Evolutionary conservation across 257 asterid genomes (phyloP).

Genomic region (Schizonepeta tenuifolia): DNA sequence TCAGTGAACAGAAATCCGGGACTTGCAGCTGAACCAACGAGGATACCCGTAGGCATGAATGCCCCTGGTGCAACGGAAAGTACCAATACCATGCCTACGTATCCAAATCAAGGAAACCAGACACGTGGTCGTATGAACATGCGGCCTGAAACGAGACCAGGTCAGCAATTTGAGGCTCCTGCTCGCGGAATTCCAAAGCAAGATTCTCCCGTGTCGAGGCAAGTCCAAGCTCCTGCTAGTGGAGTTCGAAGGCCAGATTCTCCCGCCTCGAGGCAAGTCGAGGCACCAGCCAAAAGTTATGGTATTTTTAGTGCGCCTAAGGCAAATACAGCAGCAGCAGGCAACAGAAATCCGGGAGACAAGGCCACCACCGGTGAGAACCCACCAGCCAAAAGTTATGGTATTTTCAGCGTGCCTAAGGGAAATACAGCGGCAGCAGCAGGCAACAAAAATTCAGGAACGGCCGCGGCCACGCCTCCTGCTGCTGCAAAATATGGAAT

Average conservation of each 20-base stretch:
- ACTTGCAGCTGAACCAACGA: conserved; percentile 17
- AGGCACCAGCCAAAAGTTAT: conserved; percentile 48
- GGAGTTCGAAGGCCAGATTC: conserved; percentile 39
- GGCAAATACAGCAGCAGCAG: conserved; percentile 21
- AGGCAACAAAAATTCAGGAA: conserved; percentile 19
- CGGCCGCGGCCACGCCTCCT: conserved; percentile 18
- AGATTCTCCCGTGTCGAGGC: conserved; percentile 34
- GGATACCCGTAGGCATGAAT: conserved; percentile 29
- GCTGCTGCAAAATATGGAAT: conserved; percentile 39
- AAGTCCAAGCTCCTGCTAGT: conserved; percentile 31
- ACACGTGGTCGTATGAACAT: conserved; percentile 33
- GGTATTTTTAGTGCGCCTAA: conserved; percentile 51
- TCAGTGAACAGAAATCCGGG: background rate
- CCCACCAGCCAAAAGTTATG: conserved; percentile 52
- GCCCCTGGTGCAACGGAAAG: conserved; percentile 37
- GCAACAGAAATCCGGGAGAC: background rate
- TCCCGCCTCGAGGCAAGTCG: conserved; percentile 28
- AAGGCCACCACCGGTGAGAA: conserved; percentile 28
- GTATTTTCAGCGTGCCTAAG: conserved; percentile 45
- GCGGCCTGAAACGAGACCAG: conserved; percentile 34
- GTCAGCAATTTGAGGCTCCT: conserved; percentile 33
- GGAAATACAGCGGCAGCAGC: conserved; percentile 20
- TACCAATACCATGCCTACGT: conserved; percentile 4
- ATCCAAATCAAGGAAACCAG: conserved; percentile 36
- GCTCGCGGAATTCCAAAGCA: conserved; percentile 29